phyloP scores from a whole-genome alignment of 192 early-diverging fungal genomes.

The Linnemannia exigua region DNA sequence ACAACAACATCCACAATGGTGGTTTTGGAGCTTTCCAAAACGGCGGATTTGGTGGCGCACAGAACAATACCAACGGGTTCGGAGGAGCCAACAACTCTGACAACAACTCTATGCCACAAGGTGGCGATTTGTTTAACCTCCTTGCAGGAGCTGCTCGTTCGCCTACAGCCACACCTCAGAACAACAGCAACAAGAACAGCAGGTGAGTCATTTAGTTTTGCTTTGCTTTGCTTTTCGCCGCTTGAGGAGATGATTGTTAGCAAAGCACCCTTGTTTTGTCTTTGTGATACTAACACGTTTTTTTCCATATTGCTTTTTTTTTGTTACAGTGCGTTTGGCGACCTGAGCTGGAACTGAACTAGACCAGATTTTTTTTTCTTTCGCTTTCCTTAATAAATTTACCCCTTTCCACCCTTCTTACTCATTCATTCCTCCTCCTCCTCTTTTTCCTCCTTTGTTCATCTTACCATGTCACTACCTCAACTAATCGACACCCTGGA shows the following conservation, averaged over 20 bases:
- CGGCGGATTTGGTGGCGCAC: constrained; percentile 15
- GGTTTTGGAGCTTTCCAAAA: constrained; percentile 7
- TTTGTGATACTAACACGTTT: neutral
- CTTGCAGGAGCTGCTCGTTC: constrained; percentile 31
- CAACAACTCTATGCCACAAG: constrained; percentile 33
- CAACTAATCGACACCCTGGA: constrained; percentile 1
- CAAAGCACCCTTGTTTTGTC: neutral
- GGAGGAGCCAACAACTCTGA: constrained; percentile 11
- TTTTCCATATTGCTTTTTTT: neutral
- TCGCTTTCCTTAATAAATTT: neutral
- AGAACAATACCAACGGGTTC: neutral
- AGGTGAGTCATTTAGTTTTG: constrained; percentile 7
- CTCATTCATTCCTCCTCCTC: neutral
- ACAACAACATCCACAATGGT: constrained; percentile 11
- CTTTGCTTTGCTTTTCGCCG: neutral
- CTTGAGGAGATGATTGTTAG: neutral
- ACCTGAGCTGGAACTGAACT: constrained; percentile 50
- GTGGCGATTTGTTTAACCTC: constrained; percentile 49
- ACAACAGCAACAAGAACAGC: constrained; percentile 40
- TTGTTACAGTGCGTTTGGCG: constrained; percentile 39
- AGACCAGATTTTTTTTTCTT: neutral
- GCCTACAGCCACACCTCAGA: constrained; percentile 23
- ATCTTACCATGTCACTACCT: neutral
- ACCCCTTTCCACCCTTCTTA: neutral
- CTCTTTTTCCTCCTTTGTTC: neutral